A percentile compares a stretch with the other conserved stretches of the same genome.
These are phyloP conservation scores for Saccharum spontaneum DNA, from an alignment of 176 grass and related monocot genomes.

Conservation along the genomic window DNA sequence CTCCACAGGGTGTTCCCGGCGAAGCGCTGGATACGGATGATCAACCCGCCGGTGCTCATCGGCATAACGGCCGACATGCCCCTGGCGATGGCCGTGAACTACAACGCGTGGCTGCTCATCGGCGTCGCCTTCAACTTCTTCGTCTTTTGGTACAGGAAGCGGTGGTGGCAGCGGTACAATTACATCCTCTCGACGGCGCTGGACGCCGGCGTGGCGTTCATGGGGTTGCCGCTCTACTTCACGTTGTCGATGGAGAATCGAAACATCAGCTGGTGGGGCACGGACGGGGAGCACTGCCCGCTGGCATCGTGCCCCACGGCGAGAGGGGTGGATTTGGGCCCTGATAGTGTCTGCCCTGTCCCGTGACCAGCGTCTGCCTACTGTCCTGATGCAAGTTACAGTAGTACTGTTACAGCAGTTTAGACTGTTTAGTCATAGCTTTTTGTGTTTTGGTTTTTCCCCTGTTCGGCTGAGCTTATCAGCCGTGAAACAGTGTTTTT, in stretches of 20 bases:
- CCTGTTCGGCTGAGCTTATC: too few species aligned
- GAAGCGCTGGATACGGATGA: slow-evolving; percentile 46
- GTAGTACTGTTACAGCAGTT: too few species aligned
- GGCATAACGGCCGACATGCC: slow-evolving; percentile 61
- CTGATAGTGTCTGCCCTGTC: slow-evolving; percentile 39
- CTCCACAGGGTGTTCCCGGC: slow-evolving; percentile 58
- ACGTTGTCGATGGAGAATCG: slow-evolving; percentile 56
- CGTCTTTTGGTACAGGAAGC: slow-evolving; percentile 64
- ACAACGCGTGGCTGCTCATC: slow-evolving; percentile 58
- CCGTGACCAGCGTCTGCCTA: background rate
- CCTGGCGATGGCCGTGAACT: slow-evolving; percentile 65
- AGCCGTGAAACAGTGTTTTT: too few species aligned
- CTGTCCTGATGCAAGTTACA: background rate
- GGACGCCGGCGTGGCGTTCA: slow-evolving; percentile 69
- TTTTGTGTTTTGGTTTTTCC: too few species aligned
- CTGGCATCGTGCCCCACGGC: slow-evolving; percentile 62
- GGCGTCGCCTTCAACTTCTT: slow-evolving; percentile 75
- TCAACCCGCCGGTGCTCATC: slow-evolving; percentile 75
- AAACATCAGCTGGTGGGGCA: slow-evolving; percentile 63
- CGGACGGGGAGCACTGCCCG: slow-evolving; percentile 60
- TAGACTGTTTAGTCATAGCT: too few species aligned
- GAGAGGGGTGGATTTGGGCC: slow-evolving; percentile 39
- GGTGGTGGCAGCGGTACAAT: slow-evolving; percentile 81
- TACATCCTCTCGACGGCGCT: slow-evolving; percentile 68
- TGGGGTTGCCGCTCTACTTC: slow-evolving; percentile 80